These are phyloP conservation scores for Filobasidium uniguttulatum DNA, from an alignment of 1,284 basidiomycete species.

Conservation along the genomic window DNA sequence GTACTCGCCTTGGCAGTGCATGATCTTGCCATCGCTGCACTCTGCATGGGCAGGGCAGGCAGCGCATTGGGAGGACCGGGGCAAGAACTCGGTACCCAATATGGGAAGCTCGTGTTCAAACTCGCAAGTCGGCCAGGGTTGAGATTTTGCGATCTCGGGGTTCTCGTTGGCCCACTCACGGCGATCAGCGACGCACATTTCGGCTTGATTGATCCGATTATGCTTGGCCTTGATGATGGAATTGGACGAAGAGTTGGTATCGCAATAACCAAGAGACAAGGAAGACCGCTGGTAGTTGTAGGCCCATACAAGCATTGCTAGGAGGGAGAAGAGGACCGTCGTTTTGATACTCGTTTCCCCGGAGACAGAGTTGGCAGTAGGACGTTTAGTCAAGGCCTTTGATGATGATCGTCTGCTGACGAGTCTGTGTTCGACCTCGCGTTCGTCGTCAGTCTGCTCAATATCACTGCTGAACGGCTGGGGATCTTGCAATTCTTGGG, in stretches of 20 bases:
- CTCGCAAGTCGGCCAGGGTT: constrained; percentile 20
- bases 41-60: constrained; percentile 69
- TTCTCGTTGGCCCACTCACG: constrained; percentile 12
- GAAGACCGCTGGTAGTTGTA: constrained; percentile 44
- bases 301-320: constrained; percentile 6
- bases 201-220: constrained; percentile 39
- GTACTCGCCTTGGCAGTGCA: constrained; percentile 62
- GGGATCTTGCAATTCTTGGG: too few species aligned
- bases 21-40: constrained; percentile 48
- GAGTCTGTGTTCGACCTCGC: too few species aligned
- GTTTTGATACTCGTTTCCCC: not conserved
- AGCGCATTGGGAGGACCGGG: constrained; percentile 58
- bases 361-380: too few species aligned
- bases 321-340: not conserved
- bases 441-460: too few species aligned
- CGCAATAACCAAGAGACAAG: constrained; percentile 66
- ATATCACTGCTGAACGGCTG: too few species aligned
- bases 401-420: too few species aligned
- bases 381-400: too few species aligned
- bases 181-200: constrained; percentile 43
- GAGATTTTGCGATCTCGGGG: constrained; percentile 18
- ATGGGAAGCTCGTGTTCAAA: constrained; percentile 39
- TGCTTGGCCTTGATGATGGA: constrained; percentile 38
- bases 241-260: constrained; percentile 53
- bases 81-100: constrained; percentile 33